Percentiles rank a stretch among this genome's conserved stretches.
Conservation (phyloP, 257 asterid genomes). For the Plectranthus barbatus region DNA sequence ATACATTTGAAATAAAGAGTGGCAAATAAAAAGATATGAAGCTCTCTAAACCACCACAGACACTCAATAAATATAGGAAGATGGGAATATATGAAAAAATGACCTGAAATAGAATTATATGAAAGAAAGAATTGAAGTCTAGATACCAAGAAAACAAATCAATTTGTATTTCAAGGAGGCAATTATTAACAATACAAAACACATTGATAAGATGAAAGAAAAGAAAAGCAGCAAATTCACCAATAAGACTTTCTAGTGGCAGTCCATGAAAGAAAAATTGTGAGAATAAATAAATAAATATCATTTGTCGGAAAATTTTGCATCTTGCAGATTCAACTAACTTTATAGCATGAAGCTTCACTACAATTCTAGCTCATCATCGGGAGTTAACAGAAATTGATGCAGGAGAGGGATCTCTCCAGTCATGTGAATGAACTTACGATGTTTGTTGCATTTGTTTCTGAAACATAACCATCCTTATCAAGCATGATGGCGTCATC, state of each 20-base stretch:
- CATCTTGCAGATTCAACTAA: neutral
- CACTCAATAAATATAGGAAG: neutral
- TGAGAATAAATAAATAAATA: neutral
- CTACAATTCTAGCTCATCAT: neutral
- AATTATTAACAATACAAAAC: neutral
- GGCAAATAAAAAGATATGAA: neutral
- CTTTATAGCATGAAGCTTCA: neutral
- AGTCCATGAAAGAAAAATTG: neutral
- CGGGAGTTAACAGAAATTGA: neutral
- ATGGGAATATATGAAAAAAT: neutral
- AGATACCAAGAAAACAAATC: neutral
- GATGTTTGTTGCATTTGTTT: constrained; percentile 88
- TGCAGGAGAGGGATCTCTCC: neutral
- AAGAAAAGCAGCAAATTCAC: neutral
- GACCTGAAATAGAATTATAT: neutral
- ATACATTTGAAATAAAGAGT: neutral
- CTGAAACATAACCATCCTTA: constrained; percentile 85
- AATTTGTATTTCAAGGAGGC: neutral
- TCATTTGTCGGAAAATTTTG: neutral
- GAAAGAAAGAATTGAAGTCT: neutral
- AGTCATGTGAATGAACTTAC: constrained; percentile 36
- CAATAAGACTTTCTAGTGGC: neutral
- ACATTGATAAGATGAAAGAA: neutral
- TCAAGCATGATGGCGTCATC: constrained; percentile 96
- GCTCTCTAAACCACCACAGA: neutral